Percentiles rank a stretch among this genome's conserved stretches.
phyloP scores from a whole-genome alignment of 2,329 filamentous ascomycete species.

The Arthrobotrys sinensis region DNA sequence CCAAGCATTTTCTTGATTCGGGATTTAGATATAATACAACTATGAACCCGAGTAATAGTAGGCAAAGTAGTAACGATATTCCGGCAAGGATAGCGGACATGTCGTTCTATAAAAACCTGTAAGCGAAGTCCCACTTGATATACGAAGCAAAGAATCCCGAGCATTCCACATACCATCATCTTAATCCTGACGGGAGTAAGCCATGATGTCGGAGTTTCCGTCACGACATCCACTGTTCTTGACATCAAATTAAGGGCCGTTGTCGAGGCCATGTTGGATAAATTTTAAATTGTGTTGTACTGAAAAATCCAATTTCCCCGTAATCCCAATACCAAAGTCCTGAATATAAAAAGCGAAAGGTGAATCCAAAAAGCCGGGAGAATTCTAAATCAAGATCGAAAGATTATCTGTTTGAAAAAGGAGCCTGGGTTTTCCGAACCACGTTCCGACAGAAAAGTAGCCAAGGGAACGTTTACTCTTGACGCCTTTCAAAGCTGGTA shows the following conservation, averaged over 20 bases:
- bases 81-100: constrained; percentile 63
- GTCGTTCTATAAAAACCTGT: constrained; percentile 59
- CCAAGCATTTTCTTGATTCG: constrained; percentile 58
- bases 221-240: constrained; percentile 28
- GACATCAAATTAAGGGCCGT: constrained; percentile 25
- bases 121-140: not conserved
- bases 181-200: constrained; percentile 52
- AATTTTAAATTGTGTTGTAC: constrained; percentile 29
- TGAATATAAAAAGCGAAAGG: constrained; percentile 19
- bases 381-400: constrained; percentile 30
- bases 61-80: constrained; percentile 58
- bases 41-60: constrained; percentile 59
- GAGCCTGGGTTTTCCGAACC: constrained; percentile 24
- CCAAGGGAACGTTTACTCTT: constrained; percentile 46
- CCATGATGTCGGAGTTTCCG: constrained; percentile 53
- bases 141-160: not conserved
- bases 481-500: constrained; percentile 42
- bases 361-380: constrained; percentile 26
- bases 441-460: constrained; percentile 31
- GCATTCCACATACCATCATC: constrained; percentile 49
- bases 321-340: constrained; percentile 19
- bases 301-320: not conserved
- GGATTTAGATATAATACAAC: constrained; percentile 55
- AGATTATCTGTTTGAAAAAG: constrained; percentile 39
- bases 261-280: constrained; percentile 45